phyloP scores from a whole-genome alignment of 139 green algal genomes.

The Trebouxia sp. region DNA sequence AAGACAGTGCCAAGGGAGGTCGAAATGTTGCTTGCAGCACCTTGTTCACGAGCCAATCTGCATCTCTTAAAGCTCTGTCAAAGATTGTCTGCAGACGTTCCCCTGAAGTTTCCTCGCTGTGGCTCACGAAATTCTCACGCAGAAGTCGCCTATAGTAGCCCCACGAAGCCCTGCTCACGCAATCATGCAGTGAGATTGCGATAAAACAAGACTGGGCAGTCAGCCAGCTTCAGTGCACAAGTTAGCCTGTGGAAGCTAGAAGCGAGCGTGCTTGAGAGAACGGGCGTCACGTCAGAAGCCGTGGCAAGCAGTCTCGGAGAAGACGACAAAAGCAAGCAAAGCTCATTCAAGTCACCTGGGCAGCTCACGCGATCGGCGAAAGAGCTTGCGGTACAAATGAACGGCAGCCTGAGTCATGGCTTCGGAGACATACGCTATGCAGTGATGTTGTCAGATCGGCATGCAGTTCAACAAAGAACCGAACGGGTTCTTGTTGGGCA shows the following conservation, averaged over 20 bases:
- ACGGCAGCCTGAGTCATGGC: conserved; percentile 25
- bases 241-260: too few relatives aligned
- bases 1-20: neutral
- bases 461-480: too few relatives aligned
- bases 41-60: conserved; percentile 56
- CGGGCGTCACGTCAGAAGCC: too few relatives aligned
- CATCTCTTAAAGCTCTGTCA: conserved; percentile 38
- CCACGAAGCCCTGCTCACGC: conserved; percentile 15
- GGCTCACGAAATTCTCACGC: conserved; percentile 38
- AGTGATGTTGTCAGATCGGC: neutral
- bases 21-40: conserved; percentile 22
- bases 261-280: too few relatives aligned
- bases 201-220: too few relatives aligned
- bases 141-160: conserved; percentile 8
- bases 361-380: neutral
- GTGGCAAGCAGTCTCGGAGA: too few relatives aligned
- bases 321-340: too few relatives aligned
- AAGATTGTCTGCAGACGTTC: conserved; percentile 44
- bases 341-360: conserved; percentile 27
- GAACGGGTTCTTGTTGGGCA: too few relatives aligned
- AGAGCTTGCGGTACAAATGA: conserved; percentile 19
- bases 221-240: too few relatives aligned
- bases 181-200: too few relatives aligned
- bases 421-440: neutral
- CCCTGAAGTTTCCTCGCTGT: conserved; percentile 45